Evolutionary conservation across 2,329 filamentous ascomycete genomes (phyloP).

Genomic region (Fusarium ambrosium): DNA sequence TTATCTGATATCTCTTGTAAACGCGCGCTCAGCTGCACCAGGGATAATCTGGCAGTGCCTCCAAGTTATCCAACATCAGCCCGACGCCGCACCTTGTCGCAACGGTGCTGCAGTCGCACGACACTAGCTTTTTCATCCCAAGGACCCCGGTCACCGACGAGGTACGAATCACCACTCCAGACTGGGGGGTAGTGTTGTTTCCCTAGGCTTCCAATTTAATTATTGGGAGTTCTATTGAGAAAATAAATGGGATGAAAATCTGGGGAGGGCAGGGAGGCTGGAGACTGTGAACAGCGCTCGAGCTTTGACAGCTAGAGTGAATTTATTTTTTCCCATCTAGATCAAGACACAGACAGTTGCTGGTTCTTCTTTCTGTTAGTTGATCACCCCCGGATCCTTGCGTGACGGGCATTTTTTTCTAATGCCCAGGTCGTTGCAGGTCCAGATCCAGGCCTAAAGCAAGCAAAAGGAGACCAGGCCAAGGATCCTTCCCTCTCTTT

Average conservation of each 20-base stretch:
- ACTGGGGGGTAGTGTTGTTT: not conserved
- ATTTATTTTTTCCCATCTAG: not conserved
- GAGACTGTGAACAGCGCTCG: slow-evolving; percentile 29
- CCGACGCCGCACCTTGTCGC: slow-evolving; percentile 36
- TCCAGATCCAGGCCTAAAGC: slow-evolving; percentile 7
- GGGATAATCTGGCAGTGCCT: slow-evolving; percentile 9
- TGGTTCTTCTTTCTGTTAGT: slow-evolving; percentile 10
- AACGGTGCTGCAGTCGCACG: slow-evolving; percentile 45
- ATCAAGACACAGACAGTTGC: not conserved
- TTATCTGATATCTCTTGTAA: not conserved
- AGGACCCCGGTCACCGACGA: slow-evolving; percentile 36
- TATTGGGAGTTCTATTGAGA: not conserved
- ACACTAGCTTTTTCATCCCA: slow-evolving; percentile 23
- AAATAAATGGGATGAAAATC: not conserved
- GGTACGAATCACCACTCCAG: slow-evolving; percentile 39
- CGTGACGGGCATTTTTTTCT: not conserved
- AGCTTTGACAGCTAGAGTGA: not conserved
- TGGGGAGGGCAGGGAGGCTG: slow-evolving; percentile 12
- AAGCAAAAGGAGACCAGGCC: not conserved
- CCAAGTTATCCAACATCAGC: slow-evolving; percentile 23
- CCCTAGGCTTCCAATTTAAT: slow-evolving; percentile 6
- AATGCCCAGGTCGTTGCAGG: slow-evolving; percentile 1
- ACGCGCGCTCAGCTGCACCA: slow-evolving; percentile 7
- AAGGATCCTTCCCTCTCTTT: slow-evolving; percentile 5
- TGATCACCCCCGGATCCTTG: slow-evolving; percentile 23